These are phyloP conservation scores for Choanephora cucurbitarum DNA, from an alignment of 371 early-diverging fungal genomes.

Conservation along the genomic window DNA sequence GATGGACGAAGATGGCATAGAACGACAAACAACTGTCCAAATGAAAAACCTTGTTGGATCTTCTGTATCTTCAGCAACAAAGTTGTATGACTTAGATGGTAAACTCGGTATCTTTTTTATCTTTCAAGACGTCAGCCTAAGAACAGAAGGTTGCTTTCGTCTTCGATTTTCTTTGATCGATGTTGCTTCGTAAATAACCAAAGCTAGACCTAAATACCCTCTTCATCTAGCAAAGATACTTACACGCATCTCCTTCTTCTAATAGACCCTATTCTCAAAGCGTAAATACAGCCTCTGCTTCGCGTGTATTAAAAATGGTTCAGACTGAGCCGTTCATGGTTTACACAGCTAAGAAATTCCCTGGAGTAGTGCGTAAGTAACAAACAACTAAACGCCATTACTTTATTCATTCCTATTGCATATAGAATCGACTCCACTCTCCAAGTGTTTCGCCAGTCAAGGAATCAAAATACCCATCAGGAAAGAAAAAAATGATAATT, in stretches of 20 bases:
- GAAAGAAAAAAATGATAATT: conserved; percentile 15
- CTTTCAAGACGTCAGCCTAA: conserved; percentile 72
- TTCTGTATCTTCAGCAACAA: conserved; percentile 67
- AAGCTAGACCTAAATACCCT: conserved; percentile 1
- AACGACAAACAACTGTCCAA: conserved; percentile 32
- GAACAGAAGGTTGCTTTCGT: conserved; percentile 67
- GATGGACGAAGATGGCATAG: conserved; percentile 1
- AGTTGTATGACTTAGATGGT: conserved; percentile 62
- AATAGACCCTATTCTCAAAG: conserved; percentile 27
- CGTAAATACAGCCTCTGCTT: conserved; percentile 36
- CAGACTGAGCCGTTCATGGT: conserved; percentile 59
- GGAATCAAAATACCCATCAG: conserved; percentile 73
- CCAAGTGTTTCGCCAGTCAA: conserved; percentile 71
- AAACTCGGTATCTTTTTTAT: conserved; percentile 75
- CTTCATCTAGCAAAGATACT: too few species aligned
- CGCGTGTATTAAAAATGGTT: conserved; percentile 36
- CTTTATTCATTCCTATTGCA: too few species aligned
- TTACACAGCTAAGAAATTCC: conserved; percentile 67
- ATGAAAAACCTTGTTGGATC: conserved; percentile 73
- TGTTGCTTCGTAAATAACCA: conserved; percentile 47
- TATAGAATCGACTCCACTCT: conserved; percentile 66
- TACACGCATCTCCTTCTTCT: too few species aligned
- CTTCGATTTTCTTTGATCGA: conserved; percentile 62
- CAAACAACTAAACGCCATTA: too few species aligned
- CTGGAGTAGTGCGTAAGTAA: conserved; percentile 67